Evolutionary conservation across 345 rosid species (phyloP).

Genomic region (Luvunga scandens): DNA sequence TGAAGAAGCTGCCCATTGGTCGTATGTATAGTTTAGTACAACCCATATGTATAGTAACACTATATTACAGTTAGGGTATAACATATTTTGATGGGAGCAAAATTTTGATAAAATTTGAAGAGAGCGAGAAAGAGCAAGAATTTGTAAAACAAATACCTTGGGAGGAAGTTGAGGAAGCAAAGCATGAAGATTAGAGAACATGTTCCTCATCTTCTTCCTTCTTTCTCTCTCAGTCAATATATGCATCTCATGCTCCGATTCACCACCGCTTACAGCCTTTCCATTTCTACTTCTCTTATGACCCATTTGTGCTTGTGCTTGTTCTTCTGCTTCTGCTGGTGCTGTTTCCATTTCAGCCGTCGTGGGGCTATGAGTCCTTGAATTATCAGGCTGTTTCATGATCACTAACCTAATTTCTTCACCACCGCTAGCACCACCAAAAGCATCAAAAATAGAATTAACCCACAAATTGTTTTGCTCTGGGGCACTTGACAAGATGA

Average conservation of each 20-base stretch:
- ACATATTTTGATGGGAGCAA: not conserved
- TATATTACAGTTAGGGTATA: not conserved
- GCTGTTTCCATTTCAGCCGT: not conserved
- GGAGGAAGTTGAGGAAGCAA: conserved; percentile 51
- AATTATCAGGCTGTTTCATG: conserved; percentile 6
- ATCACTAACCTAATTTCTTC: conserved; percentile 5
- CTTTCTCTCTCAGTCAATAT: conserved; percentile 58
- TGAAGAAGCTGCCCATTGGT: not conserved
- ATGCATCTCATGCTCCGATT: conserved; percentile 45
- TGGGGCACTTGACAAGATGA: not conserved
- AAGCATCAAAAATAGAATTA: conserved; percentile 8
- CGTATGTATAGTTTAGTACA: not conserved
- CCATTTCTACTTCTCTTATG: conserved; percentile 28
- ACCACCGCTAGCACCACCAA: not conserved
- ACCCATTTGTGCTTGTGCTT: conserved; percentile 8
- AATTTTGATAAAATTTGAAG: not conserved
- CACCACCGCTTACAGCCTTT: conserved; percentile 11
- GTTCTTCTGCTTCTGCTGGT: not conserved
- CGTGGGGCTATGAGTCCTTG: conserved; percentile 8
- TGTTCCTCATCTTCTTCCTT: conserved; percentile 61
- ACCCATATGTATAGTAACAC: not conserved
- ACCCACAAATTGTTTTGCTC: not conserved
- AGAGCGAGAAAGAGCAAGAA: not conserved
- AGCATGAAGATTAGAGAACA: conserved; percentile 54
- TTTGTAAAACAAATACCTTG: conserved; percentile 29